These are phyloP conservation scores for Trichosporon faecale DNA, from an alignment of 1,284 basidiomycete species.

Conservation along the genomic window DNA sequence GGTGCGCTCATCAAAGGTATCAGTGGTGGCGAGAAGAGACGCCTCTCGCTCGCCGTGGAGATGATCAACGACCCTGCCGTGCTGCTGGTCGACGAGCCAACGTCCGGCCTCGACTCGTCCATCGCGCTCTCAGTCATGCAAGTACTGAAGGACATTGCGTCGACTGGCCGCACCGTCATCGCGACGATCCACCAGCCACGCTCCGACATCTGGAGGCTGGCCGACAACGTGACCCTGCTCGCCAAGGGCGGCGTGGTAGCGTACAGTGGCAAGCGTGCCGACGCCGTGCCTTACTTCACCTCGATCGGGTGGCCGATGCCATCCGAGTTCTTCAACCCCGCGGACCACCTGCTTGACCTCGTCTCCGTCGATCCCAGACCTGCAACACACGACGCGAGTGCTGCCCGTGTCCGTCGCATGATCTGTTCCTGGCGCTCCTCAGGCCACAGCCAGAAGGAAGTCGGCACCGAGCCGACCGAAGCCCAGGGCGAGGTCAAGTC, in stretches of 20 bases:
- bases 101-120: constrained; percentile 56
- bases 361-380: constrained; percentile 49
- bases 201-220: constrained; percentile 55
- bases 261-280: constrained; percentile 37
- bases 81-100: constrained; percentile 55
- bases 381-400: constrained; percentile 27
- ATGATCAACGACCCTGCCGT: constrained; percentile 56
- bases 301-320: constrained; percentile 49
- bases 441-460: constrained; percentile 12
- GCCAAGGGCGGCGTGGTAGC: constrained; percentile 57
- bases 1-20: constrained; percentile 57
- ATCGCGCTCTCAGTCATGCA: constrained; percentile 54
- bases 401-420: constrained; percentile 28
- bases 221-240: constrained; percentile 57
- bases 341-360: constrained; percentile 52
- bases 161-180: constrained; percentile 58
- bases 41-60: constrained; percentile 58
- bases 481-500: not conserved
- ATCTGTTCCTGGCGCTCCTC: constrained; percentile 25
- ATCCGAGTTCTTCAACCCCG: constrained; percentile 50
- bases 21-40: constrained; percentile 58
- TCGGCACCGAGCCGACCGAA: constrained; percentile 15
- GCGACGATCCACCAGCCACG: constrained; percentile 59
- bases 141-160: constrained; percentile 55
- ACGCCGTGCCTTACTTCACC: constrained; percentile 45